Conservation (phyloP, 2,329 filamentous ascomycete genomes). For the Venturia carpophila region DNA sequence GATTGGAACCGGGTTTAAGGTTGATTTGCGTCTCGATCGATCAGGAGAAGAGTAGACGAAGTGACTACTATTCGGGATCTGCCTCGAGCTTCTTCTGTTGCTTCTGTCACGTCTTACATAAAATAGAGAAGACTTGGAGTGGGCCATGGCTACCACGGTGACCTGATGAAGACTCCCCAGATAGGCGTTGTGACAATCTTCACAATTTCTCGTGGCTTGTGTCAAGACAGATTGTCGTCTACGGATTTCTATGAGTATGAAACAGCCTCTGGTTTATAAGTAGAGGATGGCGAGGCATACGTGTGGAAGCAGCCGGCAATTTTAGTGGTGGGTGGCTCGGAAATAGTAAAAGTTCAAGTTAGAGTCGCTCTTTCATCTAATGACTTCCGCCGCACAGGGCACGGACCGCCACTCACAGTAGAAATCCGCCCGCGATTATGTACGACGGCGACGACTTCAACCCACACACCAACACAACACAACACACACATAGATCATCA, state of each 20-base stretch:
- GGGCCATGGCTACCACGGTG: no score
- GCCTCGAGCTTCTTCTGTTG: slow-evolving; percentile 48
- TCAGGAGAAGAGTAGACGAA: slow-evolving; percentile 58
- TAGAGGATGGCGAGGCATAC: no score
- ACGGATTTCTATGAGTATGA: no score
- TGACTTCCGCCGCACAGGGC: neutral
- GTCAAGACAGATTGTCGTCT: slow-evolving; percentile 46
- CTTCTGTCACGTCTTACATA: slow-evolving; percentile 33
- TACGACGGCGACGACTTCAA: neutral
- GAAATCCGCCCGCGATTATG: neutral
- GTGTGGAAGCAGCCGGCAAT: no score
- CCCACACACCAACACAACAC: neutral
- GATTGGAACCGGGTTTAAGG: slow-evolving; percentile 47
- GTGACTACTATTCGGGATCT: slow-evolving; percentile 50
- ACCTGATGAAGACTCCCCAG: slow-evolving; percentile 51
- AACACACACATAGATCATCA: neutral
- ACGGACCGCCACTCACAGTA: neutral
- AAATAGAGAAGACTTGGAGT: no score
- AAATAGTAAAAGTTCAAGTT: no score
- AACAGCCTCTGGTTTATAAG: no score
- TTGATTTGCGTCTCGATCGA: slow-evolving; percentile 53
- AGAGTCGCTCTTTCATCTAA: no score
- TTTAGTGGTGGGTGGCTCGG: no score
- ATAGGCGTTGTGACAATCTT: slow-evolving; percentile 34
- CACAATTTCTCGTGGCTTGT: slow-evolving; percentile 43